Conservation (phyloP, 2,329 filamentous ascomycete genomes). For the Trichoderma guizhouense region DNA sequence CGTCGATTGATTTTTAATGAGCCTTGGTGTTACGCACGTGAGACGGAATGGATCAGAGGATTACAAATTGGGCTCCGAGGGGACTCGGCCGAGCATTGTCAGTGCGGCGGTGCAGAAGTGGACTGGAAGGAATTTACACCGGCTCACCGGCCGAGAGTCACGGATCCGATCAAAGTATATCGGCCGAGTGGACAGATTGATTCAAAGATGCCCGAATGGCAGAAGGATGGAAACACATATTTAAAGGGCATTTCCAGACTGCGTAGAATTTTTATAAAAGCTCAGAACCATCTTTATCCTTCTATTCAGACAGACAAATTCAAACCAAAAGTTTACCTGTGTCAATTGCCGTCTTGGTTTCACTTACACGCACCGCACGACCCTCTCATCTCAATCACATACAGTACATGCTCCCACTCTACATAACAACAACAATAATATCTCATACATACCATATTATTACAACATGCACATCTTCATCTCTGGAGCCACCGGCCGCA, state of each 20-base stretch:
- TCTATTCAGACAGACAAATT: not conserved
- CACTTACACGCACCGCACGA: not conserved
- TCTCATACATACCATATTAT: not conserved
- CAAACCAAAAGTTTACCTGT: not conserved
- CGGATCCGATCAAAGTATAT: constrained; percentile 23
- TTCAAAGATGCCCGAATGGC: not conserved
- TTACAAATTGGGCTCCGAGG: not conserved
- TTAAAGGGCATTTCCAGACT: not conserved
- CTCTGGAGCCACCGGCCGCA: constrained; percentile 46
- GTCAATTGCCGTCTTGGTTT: not conserved
- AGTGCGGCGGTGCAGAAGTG: not conserved
- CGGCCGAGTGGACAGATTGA: constrained; percentile 24
- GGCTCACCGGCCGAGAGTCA: not conserved
- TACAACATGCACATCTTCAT: constrained; percentile 44
- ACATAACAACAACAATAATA: not conserved
- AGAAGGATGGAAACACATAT: not conserved
- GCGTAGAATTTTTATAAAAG: not conserved
- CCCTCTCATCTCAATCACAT: not conserved
- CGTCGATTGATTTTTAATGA: not conserved
- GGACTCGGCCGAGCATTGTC: not conserved
- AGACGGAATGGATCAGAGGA: not conserved
- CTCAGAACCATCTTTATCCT: not conserved
- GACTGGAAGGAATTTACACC: not conserved
- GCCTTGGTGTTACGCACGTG: not conserved
- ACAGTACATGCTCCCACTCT: not conserved